Evolutionary conservation across 2,329 filamentous ascomycete species (phyloP).

Genomic region (Cercospora zeae-maydis): DNA sequence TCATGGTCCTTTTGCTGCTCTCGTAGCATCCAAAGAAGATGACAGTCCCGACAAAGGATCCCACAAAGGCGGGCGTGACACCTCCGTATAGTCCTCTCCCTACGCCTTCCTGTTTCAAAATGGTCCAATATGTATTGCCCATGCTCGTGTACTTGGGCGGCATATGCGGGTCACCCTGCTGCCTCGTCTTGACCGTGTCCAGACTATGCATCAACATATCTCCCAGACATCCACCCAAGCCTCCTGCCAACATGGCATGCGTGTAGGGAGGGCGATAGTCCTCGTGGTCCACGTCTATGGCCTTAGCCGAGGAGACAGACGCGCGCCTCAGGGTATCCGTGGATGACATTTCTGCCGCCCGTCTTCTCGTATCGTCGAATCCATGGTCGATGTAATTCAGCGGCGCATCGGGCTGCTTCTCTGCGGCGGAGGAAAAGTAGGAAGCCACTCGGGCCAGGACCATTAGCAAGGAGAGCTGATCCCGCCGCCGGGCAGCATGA

Average conservation of each 20-base stretch:
- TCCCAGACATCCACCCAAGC: conserved; percentile 84
- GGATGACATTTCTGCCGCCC: conserved; percentile 36
- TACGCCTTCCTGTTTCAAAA: conserved; percentile 87
- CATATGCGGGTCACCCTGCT: conserved; percentile 91
- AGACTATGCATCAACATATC: conserved; percentile 99
- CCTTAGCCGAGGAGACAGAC: conserved; percentile 14
- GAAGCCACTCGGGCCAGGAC: conserved; percentile 50
- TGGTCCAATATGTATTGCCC: conserved; percentile 85
- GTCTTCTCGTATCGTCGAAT: conserved; percentile 27
- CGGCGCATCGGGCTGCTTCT: conserved; percentile 21
- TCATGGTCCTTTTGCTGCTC: conserved; percentile 83
- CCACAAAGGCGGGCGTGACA: conserved; percentile 84
- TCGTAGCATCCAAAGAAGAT: conserved; percentile 97
- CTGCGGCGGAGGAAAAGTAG: conserved; percentile 38
- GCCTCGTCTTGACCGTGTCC: conserved; percentile 96
- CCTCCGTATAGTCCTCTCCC: conserved; percentile 84
- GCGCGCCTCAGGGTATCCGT: conserved; percentile 27
- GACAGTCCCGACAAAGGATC: conserved; percentile 89
- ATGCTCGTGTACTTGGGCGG: conserved; percentile 91
- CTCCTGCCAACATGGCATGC: conserved; percentile 84
- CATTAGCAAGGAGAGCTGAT: conserved; percentile 38
- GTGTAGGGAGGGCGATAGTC: conserved; percentile 48
- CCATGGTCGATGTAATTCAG: conserved; percentile 41
- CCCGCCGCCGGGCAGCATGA: not conserved
- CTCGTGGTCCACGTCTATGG: conserved; percentile 38